Evolutionary conservation across 225 moss, liverwort and hornwort species (phyloP), one percentile per base, ranked within the genome.

Genomic region (Anthoceros angustus): DNA sequence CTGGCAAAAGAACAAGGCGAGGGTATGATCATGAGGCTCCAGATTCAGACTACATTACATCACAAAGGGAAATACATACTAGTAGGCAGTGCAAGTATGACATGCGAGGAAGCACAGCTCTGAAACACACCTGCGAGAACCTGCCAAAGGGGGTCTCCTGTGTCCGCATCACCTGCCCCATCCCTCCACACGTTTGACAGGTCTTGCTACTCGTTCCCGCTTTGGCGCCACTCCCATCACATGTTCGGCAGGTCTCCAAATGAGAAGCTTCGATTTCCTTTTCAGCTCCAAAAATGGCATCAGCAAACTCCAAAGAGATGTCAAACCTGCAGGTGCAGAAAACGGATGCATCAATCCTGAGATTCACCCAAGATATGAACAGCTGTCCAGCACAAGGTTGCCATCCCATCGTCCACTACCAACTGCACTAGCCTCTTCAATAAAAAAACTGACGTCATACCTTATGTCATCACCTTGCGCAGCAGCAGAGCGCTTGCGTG

Each of bases 81-180:
- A 55, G 10, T 20, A 55, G 12, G 12, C 55, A 55, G 5, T 55
- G 7, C 18, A 55, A 23, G 16, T 7, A 7, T 20, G 23, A 55
- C 16, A 8, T 55, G 14, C 7, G 7, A 7, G 7, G 14, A 9
- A 9, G 5, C 18, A 0, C 23, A 7, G n/a, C 12, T 40, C 42
- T 14, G 32, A 10, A 20, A 23, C 20, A 42, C 69, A 94, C 94
- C 95, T 98, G 95, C 43, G 95, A 98, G 70, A 98, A 98, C 67
- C 88, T 80, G 64, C 95, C 95, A 66, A 98, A 98, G 11, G 95
- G 91, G 46, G 91, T 92, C 63, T 98, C 88, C 75, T 98, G 95
- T 32, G 92, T 88, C 63, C 87, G 85, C 95, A 98, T 98, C 41
- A 98, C 95, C 84, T 98, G 95, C 55, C 95, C 95, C 85, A 91